Conservation (phyloP, 768 basidiomycete species). For the Cyathus striatus region DNA sequence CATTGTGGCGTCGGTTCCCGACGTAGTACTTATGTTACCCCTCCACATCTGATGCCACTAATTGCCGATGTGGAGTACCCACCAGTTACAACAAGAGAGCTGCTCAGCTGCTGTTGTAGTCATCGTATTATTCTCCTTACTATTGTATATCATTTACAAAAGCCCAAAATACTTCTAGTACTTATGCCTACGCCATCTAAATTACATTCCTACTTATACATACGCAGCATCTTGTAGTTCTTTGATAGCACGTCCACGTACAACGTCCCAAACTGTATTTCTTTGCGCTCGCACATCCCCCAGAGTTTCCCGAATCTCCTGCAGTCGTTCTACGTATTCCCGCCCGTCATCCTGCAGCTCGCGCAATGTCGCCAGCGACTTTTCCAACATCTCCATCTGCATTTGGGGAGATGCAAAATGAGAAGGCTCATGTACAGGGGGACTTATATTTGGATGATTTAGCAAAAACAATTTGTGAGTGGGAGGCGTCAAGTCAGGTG, state of each 20-base stretch:
- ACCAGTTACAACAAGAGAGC: too few relatives aligned
- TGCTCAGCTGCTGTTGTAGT: too few relatives aligned
- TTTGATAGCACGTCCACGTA: constrained; percentile 67
- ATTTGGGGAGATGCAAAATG: constrained; percentile 62
- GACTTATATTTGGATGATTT: constrained; percentile 40
- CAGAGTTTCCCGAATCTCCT: constrained; percentile 78
- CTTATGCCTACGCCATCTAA: too few relatives aligned
- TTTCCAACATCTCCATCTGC: constrained; percentile 69
- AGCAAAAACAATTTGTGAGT: constrained; percentile 65
- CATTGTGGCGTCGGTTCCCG: too few relatives aligned
- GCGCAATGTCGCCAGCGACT: constrained; percentile 64
- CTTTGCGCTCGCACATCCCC: constrained; percentile 72
- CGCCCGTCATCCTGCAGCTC: constrained; percentile 84
- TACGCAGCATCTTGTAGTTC: constrained; percentile 69
- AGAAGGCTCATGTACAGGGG: constrained; percentile 49
- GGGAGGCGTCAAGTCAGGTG: constrained; percentile 62
- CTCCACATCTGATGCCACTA: too few relatives aligned
- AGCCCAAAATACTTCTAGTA: too few relatives aligned
- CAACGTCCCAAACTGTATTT: constrained; percentile 69
- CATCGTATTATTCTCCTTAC: too few relatives aligned
- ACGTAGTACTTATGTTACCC: too few relatives aligned
- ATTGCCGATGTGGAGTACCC: too few relatives aligned
- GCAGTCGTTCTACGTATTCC: constrained; percentile 80
- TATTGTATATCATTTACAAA: too few relatives aligned
- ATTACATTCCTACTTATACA: constrained; percentile 21